Evolutionary conservation across 129 eudicot genomes (phyloP), one percentile per base, ranked within the genome.

Genomic region (Cynara cardunculus): DNA sequence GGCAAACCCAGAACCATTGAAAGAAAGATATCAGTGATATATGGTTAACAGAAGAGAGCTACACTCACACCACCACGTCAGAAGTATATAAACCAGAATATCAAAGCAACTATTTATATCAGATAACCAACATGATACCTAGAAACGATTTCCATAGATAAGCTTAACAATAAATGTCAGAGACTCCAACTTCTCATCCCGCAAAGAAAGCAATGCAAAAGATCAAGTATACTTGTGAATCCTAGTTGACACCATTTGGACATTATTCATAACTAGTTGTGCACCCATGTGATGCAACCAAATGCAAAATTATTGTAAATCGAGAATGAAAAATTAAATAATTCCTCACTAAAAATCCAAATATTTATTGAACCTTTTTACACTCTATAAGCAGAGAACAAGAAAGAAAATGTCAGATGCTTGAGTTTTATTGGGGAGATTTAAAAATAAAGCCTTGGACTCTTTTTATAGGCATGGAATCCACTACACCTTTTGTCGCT

Each of bases 121-220:
- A 71, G 41, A 71, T 59, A 32, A 3, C 25, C 25, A 13, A 18
- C 62, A 79, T 7, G 34, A 31, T 79, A 22, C 69, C 6, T 44
- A 31, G 70, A 49, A 79, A 79, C 18, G 82, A 75, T 19, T 14
- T 30, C 30, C 70, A 75, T 30, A 28, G 25, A 62, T 64, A 77
- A 21, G 73, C 35, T 77, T 25, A 32, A 34, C 34, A 10, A 37
- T 7, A 25, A 64, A 64, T 19, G 59, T 35, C 71, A 19, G 10
- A 56, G 53, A 30, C 7, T 19, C 31, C 62, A n/a, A 19, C 6
- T 19, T 22, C 11, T 22, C 61, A 10, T 72, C 62, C 61, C 24
- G 1, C 22, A 76, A 9, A 34, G 73, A 64, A 77, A 64, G 72
- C 25, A 24, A 21, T 16, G 39, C 64, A 67, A 78, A 18, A 46